Base-by-base conservation (phyloP, 225 moss, liverwort and hornwort genomes). In the Sphagnum tenellum region DNA sequence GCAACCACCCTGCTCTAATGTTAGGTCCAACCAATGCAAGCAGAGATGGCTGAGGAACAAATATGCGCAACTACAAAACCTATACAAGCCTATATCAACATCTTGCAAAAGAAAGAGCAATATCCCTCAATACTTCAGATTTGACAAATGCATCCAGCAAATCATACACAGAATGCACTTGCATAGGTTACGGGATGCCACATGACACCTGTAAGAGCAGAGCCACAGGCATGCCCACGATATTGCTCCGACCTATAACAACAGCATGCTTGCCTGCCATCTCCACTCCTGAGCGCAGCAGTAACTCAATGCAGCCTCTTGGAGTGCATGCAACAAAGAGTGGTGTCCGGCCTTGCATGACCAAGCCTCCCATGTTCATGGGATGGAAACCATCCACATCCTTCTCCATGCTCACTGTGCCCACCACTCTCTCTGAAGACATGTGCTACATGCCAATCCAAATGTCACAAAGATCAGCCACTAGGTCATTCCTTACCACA, bases 311-410 rank as follows among this genome's bases (percentile, higher is more conserved):
- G 71, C 88, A 88, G 5, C 94, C 91, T 13, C 88, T 83, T 48
- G 95, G 85, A 14, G 95, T 90, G 69, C 95, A 96, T 3, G 95
- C 89, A 65, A 96, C 81, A 72, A 92, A 96, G 9, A 87, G 88
- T 4, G 95, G 95, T 50, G 78, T 72, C 60, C 68, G 13, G 48
- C 70, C 79, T 46, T 71, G 75, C 61, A 79, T 63, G 45, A 82
- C 65, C 60, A 95, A 65, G 69, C 88, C 84, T 62, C 78, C 81
- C 55, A 95, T 54, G 62, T 95, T 95, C 46, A 86, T 66, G 5
- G 95, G 92, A 73, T 91, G 86, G 65, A 92, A 67, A 64, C 95
- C 95, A 69, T 95, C 95, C 75, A 95, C 95, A 67, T 95, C 95
- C 78, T 95, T 95, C 11, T 92, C 89, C 70, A 95, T 63, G 64